Evolutionary conservation across 352 stramenopile genomes (phyloP).

Genomic region (Synura sp.): DNA sequence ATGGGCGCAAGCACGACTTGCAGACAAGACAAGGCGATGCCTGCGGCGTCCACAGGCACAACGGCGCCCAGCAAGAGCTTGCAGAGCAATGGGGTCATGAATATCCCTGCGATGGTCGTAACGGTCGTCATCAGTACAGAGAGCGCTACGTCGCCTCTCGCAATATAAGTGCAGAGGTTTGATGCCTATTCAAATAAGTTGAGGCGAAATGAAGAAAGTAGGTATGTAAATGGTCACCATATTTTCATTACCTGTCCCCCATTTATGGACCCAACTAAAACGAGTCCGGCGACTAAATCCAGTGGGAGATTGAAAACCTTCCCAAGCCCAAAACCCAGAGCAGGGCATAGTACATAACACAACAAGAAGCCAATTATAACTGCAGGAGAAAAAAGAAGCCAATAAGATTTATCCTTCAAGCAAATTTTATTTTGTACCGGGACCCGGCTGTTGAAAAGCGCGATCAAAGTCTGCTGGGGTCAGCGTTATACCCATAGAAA

Average conservation of each 20-base stretch:
- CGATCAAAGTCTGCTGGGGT: conserved; percentile 66
- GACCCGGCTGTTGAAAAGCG: conserved; percentile 60
- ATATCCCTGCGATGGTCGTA: conserved; percentile 72
- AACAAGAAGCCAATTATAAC: conserved; percentile 70
- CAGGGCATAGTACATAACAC: conserved; percentile 70
- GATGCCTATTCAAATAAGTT: no score
- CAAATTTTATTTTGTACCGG: no score
- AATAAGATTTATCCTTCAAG: no score
- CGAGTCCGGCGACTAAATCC: conserved; percentile 69
- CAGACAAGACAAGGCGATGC: conserved; percentile 71
- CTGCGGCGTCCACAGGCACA: conserved; percentile 69
- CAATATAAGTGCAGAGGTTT: conserved; percentile 82
- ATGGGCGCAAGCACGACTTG: conserved; percentile 76
- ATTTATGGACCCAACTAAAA: conserved; percentile 75
- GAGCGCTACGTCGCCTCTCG: conserved; percentile 73
- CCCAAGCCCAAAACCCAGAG: conserved; percentile 62
- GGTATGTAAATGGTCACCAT: no score
- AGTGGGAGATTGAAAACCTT: conserved; percentile 62
- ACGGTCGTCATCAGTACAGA: conserved; percentile 77
- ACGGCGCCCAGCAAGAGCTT: conserved; percentile 69
- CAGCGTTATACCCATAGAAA: conserved; percentile 79
- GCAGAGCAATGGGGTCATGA: conserved; percentile 79
- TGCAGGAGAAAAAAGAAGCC: no score
- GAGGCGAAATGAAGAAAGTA: no score
- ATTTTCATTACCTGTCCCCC: no score